Base-by-base conservation (phyloP, 805 yeast species). In the Tetrapisispora arboricola region DNA sequence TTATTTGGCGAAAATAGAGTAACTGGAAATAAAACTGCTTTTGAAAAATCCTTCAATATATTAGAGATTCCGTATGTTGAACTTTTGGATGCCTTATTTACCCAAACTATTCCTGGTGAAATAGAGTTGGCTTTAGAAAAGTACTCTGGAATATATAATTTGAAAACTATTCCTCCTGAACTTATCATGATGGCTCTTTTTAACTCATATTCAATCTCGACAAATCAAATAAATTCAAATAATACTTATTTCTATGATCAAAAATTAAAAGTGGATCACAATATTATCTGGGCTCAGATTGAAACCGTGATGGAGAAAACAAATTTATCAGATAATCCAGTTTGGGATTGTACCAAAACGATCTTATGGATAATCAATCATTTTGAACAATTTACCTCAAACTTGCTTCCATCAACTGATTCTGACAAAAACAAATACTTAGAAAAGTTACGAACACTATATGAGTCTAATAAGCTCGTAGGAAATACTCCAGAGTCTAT, bases 331-430 rank as follows among this genome's bases (percentile, higher is more conserved):
- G 33, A 48, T 16, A 58, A 55, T 35, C 36, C 45, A 13, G 44
- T 52, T 21, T 58, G 60, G 60, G 55, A 50, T 17, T 51, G 62
- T 41, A 53, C 60, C 1, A 37, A 49, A 17, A 44, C 50, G 2
- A 38, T 60, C n/a, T 17, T 57, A 5, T 57, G 63, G 60, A 45
- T 58, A 9, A 48, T 52, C 28, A 38, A 58, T 2, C 62, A 55
- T 44, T 53, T 58, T 27, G 59, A 60, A 21, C 61, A 63, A 0
- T 60, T 60, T 32, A 55, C 58, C 2, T 43, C 44, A 19, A 46
- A 45, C 27, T 56, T 61, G 10, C 41, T 58, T 36, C 56, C 61
- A 3, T 45, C 52, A n/a, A 48, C 42, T 10, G 58, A 57, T 21
- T 51, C 45, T 4, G 49, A 50, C 25, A 49, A 41, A 41, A 47